A percentile compares a stretch with the other conserved stretches of the same genome.
These are phyloP conservation scores for Iberis amara DNA, from an alignment of 441 rosid species.

Conservation along the genomic window DNA sequence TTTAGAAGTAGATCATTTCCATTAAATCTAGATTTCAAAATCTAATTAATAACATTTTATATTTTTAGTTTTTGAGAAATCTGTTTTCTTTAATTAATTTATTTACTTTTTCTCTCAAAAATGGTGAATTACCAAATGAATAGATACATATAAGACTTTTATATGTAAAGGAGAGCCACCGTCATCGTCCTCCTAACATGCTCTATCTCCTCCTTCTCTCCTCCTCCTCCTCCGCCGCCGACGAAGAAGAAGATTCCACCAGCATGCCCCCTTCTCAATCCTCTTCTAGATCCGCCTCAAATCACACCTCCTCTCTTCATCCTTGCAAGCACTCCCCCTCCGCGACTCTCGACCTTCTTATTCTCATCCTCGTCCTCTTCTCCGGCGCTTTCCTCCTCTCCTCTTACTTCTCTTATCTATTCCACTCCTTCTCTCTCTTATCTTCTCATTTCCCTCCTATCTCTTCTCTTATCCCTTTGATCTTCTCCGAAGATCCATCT, in stretches of 20 bases:
- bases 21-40: too few species aligned
- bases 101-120: neutral
- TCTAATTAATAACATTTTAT: too few species aligned
- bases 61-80: neutral
- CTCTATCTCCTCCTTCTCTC: conserved; percentile 33
- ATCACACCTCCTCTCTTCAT: conserved; percentile 25
- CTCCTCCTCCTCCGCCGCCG: conserved; percentile 25
- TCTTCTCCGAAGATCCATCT: conserved; percentile 20
- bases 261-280: conserved; percentile 44
- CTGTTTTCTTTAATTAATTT: too few species aligned
- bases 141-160: neutral
- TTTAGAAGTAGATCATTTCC: too few species aligned
- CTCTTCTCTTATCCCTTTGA: conserved; percentile 31
- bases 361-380: conserved; percentile 69
- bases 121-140: neutral
- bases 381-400: conserved; percentile 73
- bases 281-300: conserved; percentile 26
- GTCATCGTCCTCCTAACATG: conserved; percentile 40
- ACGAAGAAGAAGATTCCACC: conserved; percentile 14
- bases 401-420: conserved; percentile 79
- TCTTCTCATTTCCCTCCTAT: conserved; percentile 38
- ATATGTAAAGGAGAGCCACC: neutral
- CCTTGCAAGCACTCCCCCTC: conserved; percentile 81
- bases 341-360: conserved; percentile 74
- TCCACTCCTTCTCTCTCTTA: conserved; percentile 64